Percentiles rank a stretch among this genome's conserved stretches.
Evolutionary conservation across 495 filamentous ascomycete genomes (phyloP).

Genomic region (Trichocladium uniseriatum): DNA sequence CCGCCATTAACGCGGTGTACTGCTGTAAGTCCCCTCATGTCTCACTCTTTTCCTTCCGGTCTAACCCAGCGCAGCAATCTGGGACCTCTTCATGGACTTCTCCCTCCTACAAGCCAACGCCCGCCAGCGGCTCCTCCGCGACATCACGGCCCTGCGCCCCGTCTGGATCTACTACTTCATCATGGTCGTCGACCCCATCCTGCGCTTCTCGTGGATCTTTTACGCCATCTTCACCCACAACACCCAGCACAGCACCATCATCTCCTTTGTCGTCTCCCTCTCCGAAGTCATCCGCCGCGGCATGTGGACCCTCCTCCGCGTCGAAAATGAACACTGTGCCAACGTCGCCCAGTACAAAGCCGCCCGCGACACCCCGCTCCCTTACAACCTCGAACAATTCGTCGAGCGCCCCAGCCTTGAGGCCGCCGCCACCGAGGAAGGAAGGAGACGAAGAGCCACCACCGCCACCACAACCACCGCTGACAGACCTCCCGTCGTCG

Average conservation of each 20-base stretch:
- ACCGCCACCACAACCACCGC: neutral
- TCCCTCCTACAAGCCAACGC: slow-evolving; percentile 69
- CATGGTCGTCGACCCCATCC: slow-evolving; percentile 75
- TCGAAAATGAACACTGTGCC: slow-evolving; percentile 92
- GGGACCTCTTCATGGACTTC: slow-evolving; percentile 98
- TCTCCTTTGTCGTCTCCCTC: slow-evolving; percentile 65
- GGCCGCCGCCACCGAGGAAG: neutral
- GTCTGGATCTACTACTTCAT: slow-evolving; percentile 75
- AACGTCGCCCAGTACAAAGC: slow-evolving; percentile 83
- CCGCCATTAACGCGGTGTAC: slow-evolving; percentile 71
- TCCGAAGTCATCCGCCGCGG: slow-evolving; percentile 74
- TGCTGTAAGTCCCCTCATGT: no score
- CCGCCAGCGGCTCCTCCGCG: slow-evolving; percentile 60
- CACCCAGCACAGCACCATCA: slow-evolving; percentile 67
- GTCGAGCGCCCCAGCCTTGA: slow-evolving; percentile 23
- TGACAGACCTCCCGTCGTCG: neutral
- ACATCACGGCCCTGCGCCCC: slow-evolving; percentile 66
- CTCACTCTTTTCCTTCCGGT: neutral
- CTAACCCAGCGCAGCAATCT: slow-evolving; percentile 47
- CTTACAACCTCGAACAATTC: slow-evolving; percentile 52
- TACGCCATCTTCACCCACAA: slow-evolving; percentile 75
- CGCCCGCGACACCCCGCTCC: slow-evolving; percentile 68
- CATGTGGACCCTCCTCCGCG: slow-evolving; percentile 84
- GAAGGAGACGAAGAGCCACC: neutral
- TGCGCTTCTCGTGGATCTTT: slow-evolving; percentile 93